Base-by-base conservation (phyloP, 2,329 filamentous ascomycete species). In the Stemphylium lycopersici region DNA sequence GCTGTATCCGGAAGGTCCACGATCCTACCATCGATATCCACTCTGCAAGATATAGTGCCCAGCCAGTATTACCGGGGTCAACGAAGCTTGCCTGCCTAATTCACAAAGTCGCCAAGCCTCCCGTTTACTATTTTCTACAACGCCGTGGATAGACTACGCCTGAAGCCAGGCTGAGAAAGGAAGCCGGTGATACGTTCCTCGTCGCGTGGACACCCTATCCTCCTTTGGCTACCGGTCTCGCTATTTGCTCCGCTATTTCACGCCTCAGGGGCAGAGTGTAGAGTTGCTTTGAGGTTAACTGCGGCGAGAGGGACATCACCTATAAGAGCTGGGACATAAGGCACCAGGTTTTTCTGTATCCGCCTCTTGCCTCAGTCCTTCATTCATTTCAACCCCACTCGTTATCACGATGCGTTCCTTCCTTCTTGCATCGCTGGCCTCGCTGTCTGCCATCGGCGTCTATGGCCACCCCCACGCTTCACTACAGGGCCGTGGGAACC, bases 341-440 rank as follows among this genome's bases (percentile, higher is more conserved):
- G 40, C 44, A 33, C 22, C 31, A 42, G 26, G 20, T 33, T 22
- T 13, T 49, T 26, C 22, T 31, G 42, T 31, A 40, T 31, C 49
- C 39, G 57, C 50, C 43, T 48, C 44, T 44, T 46, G 54, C 53
- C 59, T 33, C 52, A 57, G 55, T 58, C 55, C 26, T 53, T 63
- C 55, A 34, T 56, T 63, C 55, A 34, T 56, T 62, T 39, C 43
- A 15, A 45, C 37, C 44, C 51, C 51, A 41, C 43, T 60, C 59
- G 41, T 55, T 56, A 11, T 51, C 61, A 67, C 50, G 16, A 71
- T 71, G 69, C 65, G 69, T 52, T 69, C 68, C 16, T 62, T 68
- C 34, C 58, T 71, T 56, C 59, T 71, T 36, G 65, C 66, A 37
- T 70, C 69, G 10, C 54, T 71, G 59, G 67, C 61, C 16, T 69